Conservation (phyloP, 106 monocot species). For the Acorus gramineus region DNA sequence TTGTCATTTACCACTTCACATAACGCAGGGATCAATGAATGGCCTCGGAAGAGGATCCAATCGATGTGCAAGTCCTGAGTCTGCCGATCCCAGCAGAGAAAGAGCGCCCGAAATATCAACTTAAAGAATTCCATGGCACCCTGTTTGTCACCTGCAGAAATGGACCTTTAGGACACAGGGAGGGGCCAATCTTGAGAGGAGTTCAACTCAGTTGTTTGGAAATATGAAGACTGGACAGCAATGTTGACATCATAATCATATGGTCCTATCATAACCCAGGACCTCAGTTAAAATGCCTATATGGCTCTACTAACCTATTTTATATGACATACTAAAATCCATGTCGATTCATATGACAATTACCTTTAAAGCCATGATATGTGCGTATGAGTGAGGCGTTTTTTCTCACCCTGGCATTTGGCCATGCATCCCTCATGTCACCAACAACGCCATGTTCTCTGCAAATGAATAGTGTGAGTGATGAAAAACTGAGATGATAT, state of each 20-base stretch:
- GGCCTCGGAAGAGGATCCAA: conserved; percentile 85
- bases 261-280: background rate
- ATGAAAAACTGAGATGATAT: too few relatives aligned
- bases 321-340: too few relatives aligned
- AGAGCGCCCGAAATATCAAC: conserved; percentile 82
- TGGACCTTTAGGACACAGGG: background rate
- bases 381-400: conserved; percentile 85
- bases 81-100: conserved; percentile 95
- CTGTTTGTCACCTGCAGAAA: conserved; percentile 65
- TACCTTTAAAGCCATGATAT: conserved; percentile 97
- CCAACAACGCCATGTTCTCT: conserved; percentile 93
- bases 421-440: conserved; percentile 97
- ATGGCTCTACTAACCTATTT: too few relatives aligned
- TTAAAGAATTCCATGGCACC: conserved; percentile 72
- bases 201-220: too few relatives aligned
- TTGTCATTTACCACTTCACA: conserved; percentile 94
- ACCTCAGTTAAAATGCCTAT: too few relatives aligned
- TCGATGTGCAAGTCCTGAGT: conserved; percentile 92
- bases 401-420: conserved; percentile 70
- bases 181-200: too few relatives aligned
- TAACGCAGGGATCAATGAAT: conserved; percentile 57
- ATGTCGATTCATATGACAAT: too few relatives aligned
- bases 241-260: too few relatives aligned
- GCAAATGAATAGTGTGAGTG: background rate
- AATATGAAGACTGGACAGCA: too few relatives aligned